Evolutionary conservation across 805 yeast genomes (phyloP), one percentile per base, ranked within the genome.

Genomic region (Candida montana): DNA sequence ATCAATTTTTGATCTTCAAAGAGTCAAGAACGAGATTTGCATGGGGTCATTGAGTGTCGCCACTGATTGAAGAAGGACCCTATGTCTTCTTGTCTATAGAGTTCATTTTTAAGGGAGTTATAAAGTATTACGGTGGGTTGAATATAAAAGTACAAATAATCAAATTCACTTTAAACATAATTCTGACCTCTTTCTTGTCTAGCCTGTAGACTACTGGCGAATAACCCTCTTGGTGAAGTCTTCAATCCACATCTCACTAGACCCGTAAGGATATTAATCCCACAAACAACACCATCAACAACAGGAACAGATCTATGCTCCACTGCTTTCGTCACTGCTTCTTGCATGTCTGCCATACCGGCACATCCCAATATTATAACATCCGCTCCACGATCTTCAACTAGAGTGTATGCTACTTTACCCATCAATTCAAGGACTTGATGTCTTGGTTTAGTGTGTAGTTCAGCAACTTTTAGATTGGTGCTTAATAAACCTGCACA

Each of bases 401-500:
- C 64, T 18, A 62, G 41, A 20, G 29, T 42, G 7, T 39, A 21
- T 0, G 64, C 65, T 20, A 54, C 59, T 3, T 40, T 35, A 3
- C 47, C 39, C 63, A 62, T 61, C 15, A 58, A 39, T 2, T 36
- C 15, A 11, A 59, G 33, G 4, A 61, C 65, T 31, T 58, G 63
- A 5, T 50, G 48, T 33, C 59, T 48, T n/a, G 63, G 57, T 37
- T 59, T 59, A 6, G 59, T 48, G 29, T 61, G 62, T 6, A 61
- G 49, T 38, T 62, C 65, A 17, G 63, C 54, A 6, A 62, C 65
- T 23, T 51, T 59, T 17, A 61, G 40, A 16, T 58, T 59, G 1
- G 65, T 61, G 20, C 64, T 59, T 16, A 60, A 41, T 13, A 60
- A 44, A 1, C 67, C 67, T 2, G 63, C 67, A 42, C 67, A 62